phyloP scores from a whole-genome alignment of 1,284 basidiomycete species.

The Phellinidium pouzarii region DNA sequence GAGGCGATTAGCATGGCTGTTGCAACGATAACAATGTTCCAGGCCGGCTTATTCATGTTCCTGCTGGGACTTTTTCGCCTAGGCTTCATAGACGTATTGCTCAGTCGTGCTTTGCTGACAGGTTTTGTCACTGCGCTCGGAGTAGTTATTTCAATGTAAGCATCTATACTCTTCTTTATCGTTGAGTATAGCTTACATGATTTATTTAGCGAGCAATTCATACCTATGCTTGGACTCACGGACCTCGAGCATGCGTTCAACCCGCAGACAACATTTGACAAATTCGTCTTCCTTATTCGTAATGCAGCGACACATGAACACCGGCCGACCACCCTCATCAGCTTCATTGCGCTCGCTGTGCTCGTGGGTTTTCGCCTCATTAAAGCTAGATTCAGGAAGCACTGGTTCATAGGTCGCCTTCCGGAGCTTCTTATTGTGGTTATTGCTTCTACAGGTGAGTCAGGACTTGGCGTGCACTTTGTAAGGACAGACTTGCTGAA shows the following conservation, averaged over 20 bases:
- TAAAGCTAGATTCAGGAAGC: slow-evolving; percentile 48
- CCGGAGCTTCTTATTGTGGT: slow-evolving; percentile 83
- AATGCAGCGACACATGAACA: slow-evolving; percentile 56
- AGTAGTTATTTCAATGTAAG: slow-evolving; percentile 66
- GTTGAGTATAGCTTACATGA: not conserved
- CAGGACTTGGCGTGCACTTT: not conserved
- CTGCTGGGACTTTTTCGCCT: slow-evolving; percentile 82
- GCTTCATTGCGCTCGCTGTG: slow-evolving; percentile 56
- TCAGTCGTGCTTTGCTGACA: slow-evolving; percentile 81
- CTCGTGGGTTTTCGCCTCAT: slow-evolving; percentile 56
- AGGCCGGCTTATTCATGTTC: slow-evolving; percentile 85
- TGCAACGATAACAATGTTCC: slow-evolving; percentile 74
- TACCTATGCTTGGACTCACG: slow-evolving; percentile 34
- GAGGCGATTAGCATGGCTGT: slow-evolving; percentile 59
- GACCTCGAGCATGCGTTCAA: slow-evolving; percentile 26
- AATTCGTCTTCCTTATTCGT: slow-evolving; percentile 65
- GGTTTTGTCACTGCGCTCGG: slow-evolving; percentile 84
- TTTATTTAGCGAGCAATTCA: slow-evolving; percentile 30
- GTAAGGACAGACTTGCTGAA: slow-evolving; percentile 3
- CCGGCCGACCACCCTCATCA: slow-evolving; percentile 62
- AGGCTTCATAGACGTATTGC: slow-evolving; percentile 91
- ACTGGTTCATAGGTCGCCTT: slow-evolving; percentile 67
- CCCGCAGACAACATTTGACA: slow-evolving; percentile 33
- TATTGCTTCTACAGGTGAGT: slow-evolving; percentile 70
- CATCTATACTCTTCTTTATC: slow-evolving; percentile 13